Evolutionary conservation across 345 rosid genomes (phyloP).

Genomic region (Pelargonium nanum): DNA sequence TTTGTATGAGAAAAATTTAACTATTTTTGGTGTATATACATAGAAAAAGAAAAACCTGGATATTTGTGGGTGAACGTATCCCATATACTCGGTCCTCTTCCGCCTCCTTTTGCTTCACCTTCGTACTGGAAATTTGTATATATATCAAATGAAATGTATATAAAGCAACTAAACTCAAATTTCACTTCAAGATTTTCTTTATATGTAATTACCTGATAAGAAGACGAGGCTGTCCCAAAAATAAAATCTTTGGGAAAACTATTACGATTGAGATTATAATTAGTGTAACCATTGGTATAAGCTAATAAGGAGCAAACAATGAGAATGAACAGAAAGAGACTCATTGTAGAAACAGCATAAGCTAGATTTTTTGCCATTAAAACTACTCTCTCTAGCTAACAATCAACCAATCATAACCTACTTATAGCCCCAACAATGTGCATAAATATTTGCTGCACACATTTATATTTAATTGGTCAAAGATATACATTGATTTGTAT

Average conservation of each 20-base stretch:
- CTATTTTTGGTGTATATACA: background rate
- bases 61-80: slow-evolving; percentile 1
- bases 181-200: too few relatives aligned
- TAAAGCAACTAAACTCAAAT: too few relatives aligned
- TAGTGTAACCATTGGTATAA: background rate
- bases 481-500: too few relatives aligned
- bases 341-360: background rate
- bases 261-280: background rate
- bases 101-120: background rate
- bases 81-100: slow-evolving; percentile 3
- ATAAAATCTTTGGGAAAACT: background rate
- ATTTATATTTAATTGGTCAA: too few relatives aligned
- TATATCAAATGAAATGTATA: too few relatives aligned
- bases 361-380: too few relatives aligned
- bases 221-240: background rate
- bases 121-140: background rate
- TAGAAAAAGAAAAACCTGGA: slow-evolving; percentile 2
- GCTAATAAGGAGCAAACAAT: background rate
- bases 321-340: background rate
- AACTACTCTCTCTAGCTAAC: too few relatives aligned
- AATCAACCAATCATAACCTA: too few relatives aligned
- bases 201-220: background rate
- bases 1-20: too few relatives aligned
- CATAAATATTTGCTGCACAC: too few relatives aligned
- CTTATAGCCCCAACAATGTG: too few relatives aligned